A percentile compares a stretch with the other conserved stretches of the same genome.
phyloP scores from a whole-genome alignment of 768 basidiomycete species.

The Trametes maxima region DNA sequence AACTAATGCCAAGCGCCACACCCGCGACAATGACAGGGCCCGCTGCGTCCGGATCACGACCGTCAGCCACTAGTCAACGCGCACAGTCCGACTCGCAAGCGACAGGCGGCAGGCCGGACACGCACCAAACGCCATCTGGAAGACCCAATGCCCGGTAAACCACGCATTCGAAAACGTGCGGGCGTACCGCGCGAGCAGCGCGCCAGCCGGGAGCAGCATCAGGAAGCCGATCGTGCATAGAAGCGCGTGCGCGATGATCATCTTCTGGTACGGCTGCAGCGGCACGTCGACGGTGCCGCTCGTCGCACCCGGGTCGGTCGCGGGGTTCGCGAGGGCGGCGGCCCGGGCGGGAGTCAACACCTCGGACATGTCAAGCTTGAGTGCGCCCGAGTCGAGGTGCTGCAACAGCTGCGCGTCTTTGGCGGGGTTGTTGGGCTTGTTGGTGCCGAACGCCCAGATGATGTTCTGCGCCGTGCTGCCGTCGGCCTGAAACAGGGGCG shows the following conservation, averaged over 20 bases:
- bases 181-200: conserved; percentile 53
- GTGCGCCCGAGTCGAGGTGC: conserved; percentile 48
- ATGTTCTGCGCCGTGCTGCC: conserved; percentile 42
- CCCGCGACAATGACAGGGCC: conserved; percentile 57
- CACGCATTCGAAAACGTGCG: conserved; percentile 53
- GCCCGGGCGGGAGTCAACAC: conserved; percentile 24
- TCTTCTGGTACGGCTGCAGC: conserved; percentile 48
- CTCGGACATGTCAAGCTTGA: conserved; percentile 52
- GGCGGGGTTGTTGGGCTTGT: conserved; percentile 49
- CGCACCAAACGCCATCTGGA: conserved; percentile 48
- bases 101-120: not conserved
- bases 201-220: conserved; percentile 60
- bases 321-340: conserved; percentile 21
- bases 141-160: conserved; percentile 46
- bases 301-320: conserved; percentile 8
- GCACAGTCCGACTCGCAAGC: not conserved
- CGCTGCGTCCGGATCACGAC: conserved; percentile 29
- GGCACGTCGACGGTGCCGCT: conserved; percentile 30
- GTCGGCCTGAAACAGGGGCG: conserved; percentile 40
- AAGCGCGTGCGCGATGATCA: conserved; percentile 55
- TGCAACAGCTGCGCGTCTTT: conserved; percentile 47
- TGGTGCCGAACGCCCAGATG: conserved; percentile 62
- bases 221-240: conserved; percentile 56
- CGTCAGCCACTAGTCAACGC: no score
- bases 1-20: conserved; percentile 46